Base-by-base conservation (phyloP, 768 basidiomycete species). In the Podaxis mareebaensis region DNA sequence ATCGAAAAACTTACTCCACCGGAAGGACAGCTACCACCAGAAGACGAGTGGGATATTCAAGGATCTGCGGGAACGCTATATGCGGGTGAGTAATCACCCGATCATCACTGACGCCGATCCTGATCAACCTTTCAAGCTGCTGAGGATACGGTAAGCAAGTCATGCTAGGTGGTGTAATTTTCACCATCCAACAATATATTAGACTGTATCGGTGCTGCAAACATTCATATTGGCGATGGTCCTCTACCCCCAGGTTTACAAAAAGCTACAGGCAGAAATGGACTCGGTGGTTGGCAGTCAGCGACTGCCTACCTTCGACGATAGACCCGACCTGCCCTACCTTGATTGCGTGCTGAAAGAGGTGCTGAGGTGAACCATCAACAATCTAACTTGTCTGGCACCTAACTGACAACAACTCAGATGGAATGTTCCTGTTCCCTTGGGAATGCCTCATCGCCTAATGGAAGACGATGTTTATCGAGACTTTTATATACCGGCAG, bases 191-290 rank as follows among this genome's bases (percentile, higher is more conserved):
- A 69, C 62, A 20, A 40, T 69, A 69, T 68, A 42, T 20, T 67
- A 87, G 86, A 86, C 83, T 2, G 76, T 81, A 12, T 79, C 83
- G 13, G 74, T 80, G 13, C 70, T 86, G 42, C 74, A 79, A 42
- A 76, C 79, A 3, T 85, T 87, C 68, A 64, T 84, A 26, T 77
- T 86, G 11, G 81, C 84, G 3, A 85, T 87, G 83, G 73, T 82
- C 52, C 74, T 81, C 33, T 69, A 85, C 69, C 86, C 86, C 17
- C 73, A 81, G 3, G 78, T 83, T 17, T 78, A 82, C 57, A 73
- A 70, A 64, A 80, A 78, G 69, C 79, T 77, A 8, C 86, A 86
- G 66, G 73, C 73, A 51, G 83, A 88, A 70, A 72, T 88, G 44
- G 85, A 87, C 69, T 66, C 64, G 53, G 77, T 83, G 6, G 71